Base-by-base conservation (phyloP, 495 filamentous ascomycete genomes). In the Daldinia grandis region DNA sequence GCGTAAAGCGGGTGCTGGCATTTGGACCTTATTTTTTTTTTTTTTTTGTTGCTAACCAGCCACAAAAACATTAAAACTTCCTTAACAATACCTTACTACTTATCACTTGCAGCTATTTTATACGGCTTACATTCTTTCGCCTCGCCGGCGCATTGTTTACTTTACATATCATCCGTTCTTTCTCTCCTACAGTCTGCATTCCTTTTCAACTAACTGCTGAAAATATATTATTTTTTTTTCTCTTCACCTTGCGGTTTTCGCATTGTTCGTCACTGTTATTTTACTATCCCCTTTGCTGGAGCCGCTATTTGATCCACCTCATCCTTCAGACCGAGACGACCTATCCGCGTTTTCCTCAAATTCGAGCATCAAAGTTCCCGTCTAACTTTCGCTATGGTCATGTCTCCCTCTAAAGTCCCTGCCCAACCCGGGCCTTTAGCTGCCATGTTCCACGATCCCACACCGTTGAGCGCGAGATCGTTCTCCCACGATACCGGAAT, bases 401-500 rank as follows among this genome's bases (percentile, higher is more conserved):
- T 62, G 38, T 60, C 75, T 35, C 57, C 58, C 14, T 50, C 64
- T 28, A 62, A 67, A 27, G 62, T 67, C 28, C 49, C 69, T 42
- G 58, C 66, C 51, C 61, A 63, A 14, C 57, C 62, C 12, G 21
- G 49, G 56, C 68, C 68, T 15, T 19, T 62, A 30, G 17, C 72
- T 14, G 17, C 50, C 24, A 66, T 72, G 58, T 51, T 68, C 35
- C 27, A 73, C 49, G 73, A 57, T 25, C 65, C 75, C 21, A 30
- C 65, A 8, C 61, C 71, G 14, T 74, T 68, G 44, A 67, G 56
- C 62, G 70, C 73, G 30, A 75, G 69, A 35, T 75, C 61, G 19
- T 75, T 73, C 44, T 75, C 75, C 15, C 67, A 73, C 31, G 73
- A 72, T 19, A 72, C 67, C 10, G 73, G 73, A 3, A 71, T 73